These are phyloP conservation scores for Solanum chmielewskii DNA, from an alignment of 257 asterid genomes.

Conservation along the genomic window DNA sequence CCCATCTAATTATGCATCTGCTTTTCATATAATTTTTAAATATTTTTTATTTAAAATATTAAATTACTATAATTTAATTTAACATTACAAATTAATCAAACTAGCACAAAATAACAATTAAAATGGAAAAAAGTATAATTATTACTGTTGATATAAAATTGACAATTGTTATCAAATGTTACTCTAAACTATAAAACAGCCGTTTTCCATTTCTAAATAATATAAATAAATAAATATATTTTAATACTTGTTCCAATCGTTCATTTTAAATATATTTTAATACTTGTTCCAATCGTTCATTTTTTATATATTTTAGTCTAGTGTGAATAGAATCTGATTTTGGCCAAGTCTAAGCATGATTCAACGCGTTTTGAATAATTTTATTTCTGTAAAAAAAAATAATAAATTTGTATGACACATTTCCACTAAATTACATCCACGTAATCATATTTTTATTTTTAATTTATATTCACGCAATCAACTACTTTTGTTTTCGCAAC, in stretches of 20 bases:
- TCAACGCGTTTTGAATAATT: neutral
- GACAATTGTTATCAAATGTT: neutral
- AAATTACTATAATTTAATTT: too few species aligned
- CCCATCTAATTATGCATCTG: accelerated
- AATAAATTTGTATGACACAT: neutral
- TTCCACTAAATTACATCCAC: neutral
- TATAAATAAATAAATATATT: neutral
- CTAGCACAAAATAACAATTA: too few species aligned
- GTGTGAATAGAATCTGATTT: neutral
- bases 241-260: too few species aligned
- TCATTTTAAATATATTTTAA: neutral
- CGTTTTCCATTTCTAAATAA: neutral
- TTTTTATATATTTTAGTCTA: neutral
- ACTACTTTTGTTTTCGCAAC: neutral
- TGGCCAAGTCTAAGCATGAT: neutral
- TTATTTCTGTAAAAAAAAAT: neutral
- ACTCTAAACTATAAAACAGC: neutral
- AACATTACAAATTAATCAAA: too few species aligned
- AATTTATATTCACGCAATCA: neutral
- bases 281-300: neutral
- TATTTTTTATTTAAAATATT: too few species aligned
- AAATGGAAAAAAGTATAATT: too few species aligned
- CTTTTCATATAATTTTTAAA: too few species aligned
- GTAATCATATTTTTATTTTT: neutral
- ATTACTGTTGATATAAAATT: neutral